phyloP scores from a whole-genome alignment of 352 stramenopile genomes.

The Globisporangium uncinulatum region DNA sequence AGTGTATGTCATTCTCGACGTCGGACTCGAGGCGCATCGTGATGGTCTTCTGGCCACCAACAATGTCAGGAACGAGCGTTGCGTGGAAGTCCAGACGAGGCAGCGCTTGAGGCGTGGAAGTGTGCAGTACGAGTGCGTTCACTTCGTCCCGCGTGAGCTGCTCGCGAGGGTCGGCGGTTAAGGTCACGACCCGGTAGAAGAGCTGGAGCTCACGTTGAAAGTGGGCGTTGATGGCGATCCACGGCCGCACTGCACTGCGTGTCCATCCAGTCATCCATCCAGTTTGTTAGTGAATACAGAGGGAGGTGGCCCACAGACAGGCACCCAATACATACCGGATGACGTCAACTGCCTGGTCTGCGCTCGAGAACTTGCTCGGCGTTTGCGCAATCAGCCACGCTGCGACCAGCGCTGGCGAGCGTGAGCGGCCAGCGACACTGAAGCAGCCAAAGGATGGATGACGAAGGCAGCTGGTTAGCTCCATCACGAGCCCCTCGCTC shows the following conservation, averaged over 20 bases:
- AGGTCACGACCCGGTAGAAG: not conserved
- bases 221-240: conserved; percentile 60
- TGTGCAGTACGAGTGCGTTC: not conserved
- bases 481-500: not conserved
- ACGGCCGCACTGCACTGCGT: conserved; percentile 47
- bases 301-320: too few relatives aligned
- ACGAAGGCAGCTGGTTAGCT: not conserved
- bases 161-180: not conserved
- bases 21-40: conserved; percentile 68
- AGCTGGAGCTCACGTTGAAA: conserved; percentile 42
- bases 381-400: conserved; percentile 42
- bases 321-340: conserved; percentile 28
- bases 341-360: conserved; percentile 30
- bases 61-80: conserved; percentile 39
- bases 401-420: conserved; percentile 44
- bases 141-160: conserved; percentile 1
- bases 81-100: conserved; percentile 52
- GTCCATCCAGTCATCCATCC: not conserved
- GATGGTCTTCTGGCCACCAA: conserved; percentile 38
- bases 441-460: not conserved
- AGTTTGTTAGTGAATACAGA: not conserved
- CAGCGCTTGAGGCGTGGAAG: conserved; percentile 10
- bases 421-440: conserved; percentile 60
- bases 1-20: conserved; percentile 38
- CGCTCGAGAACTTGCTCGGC: conserved; percentile 13